phyloP scores from a whole-genome alignment of 225 moss, liverwort and hornwort genomes.

The Takakia lepidozioides region DNA sequence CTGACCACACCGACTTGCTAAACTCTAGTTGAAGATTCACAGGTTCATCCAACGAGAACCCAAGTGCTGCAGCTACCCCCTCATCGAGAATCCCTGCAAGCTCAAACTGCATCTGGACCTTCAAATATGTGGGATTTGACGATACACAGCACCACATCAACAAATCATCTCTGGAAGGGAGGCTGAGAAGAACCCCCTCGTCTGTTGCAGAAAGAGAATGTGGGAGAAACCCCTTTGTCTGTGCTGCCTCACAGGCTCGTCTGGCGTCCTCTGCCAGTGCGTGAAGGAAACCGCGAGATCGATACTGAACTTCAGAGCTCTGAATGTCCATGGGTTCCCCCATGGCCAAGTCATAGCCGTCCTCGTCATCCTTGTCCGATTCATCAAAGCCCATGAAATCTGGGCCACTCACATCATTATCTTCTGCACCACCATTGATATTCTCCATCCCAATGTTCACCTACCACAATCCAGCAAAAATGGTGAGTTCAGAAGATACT shows the following conservation, averaged over 20 bases:
- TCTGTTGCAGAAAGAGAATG: slow-evolving; percentile 1
- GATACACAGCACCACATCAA: slow-evolving; percentile 39
- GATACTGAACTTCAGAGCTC: slow-evolving; percentile 9
- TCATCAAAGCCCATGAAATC: slow-evolving; percentile 10
- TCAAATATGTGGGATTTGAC: slow-evolving; percentile 17
- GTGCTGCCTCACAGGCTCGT: slow-evolving; percentile 24
- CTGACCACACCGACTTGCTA: slow-evolving; percentile 34
- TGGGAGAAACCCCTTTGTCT: neutral
- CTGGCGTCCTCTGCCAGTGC: slow-evolving; percentile 29
- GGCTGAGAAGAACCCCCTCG: too few species aligned
- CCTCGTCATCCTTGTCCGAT: slow-evolving; percentile 10
- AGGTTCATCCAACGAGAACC: slow-evolving; percentile 24
- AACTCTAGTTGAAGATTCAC: slow-evolving; percentile 42
- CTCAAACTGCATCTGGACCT: slow-evolving; percentile 42
- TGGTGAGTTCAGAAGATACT: too few species aligned
- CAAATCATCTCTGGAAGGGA: too few species aligned
- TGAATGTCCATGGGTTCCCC: slow-evolving; percentile 7
- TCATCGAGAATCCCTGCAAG: slow-evolving; percentile 45
- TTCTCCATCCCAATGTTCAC: too few species aligned
- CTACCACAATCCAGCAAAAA: too few species aligned
- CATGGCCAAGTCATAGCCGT: slow-evolving; percentile 19
- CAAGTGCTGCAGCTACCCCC: slow-evolving; percentile 43
- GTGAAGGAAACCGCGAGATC: slow-evolving; percentile 25
- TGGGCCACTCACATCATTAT: slow-evolving; percentile 7
- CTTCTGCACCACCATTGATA: too few species aligned